These are phyloP conservation scores for Coniochaeta prunicola DNA, from an alignment of 2,329 filamentous ascomycete genomes.

Conservation along the genomic window DNA sequence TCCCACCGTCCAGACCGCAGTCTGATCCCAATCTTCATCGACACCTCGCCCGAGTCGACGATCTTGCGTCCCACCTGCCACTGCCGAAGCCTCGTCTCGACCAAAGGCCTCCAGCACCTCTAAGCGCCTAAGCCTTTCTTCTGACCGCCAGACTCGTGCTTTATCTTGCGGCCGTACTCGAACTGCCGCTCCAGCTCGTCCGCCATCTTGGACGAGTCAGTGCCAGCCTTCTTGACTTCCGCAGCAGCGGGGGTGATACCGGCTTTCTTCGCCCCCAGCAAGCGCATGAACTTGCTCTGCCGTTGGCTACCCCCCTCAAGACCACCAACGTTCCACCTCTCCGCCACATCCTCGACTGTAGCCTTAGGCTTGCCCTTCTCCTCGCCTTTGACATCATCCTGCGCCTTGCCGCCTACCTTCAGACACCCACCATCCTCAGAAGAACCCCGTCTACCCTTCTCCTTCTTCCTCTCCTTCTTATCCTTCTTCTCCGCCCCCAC, in stretches of 20 bases:
- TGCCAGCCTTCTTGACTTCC: not conserved
- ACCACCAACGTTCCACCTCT: slow-evolving; percentile 45
- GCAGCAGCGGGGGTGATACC: slow-evolving; percentile 17
- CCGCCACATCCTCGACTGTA: slow-evolving; percentile 19
- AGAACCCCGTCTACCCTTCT: slow-evolving; percentile 15
- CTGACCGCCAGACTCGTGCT: slow-evolving; percentile 41
- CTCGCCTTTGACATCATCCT: slow-evolving; percentile 10
- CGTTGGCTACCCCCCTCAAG: slow-evolving; percentile 43
- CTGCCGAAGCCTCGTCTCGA: not conserved
- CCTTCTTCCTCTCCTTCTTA: slow-evolving; percentile 11
- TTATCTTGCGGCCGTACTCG: slow-evolving; percentile 47
- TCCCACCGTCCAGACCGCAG: not conserved
- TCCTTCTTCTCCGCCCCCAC: slow-evolving; percentile 7
- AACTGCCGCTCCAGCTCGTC: slow-evolving; percentile 51
- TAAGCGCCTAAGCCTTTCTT: slow-evolving; percentile 39
- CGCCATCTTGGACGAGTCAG: slow-evolving; percentile 28
- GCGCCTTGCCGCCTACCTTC: slow-evolving; percentile 18
- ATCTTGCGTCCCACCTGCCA: not conserved
- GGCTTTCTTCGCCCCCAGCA: slow-evolving; percentile 46
- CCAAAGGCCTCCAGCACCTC: not conserved
- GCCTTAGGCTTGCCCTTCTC: slow-evolving; percentile 13
- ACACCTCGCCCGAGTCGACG: not conserved
- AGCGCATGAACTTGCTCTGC: slow-evolving; percentile 49
- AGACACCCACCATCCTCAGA: not conserved
- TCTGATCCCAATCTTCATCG: not conserved